Evolutionary conservation across 495 filamentous ascomycete genomes (phyloP), one percentile per base, ranked within the genome.

Genomic region (Pseudomonodictys pantanalensis): DNA sequence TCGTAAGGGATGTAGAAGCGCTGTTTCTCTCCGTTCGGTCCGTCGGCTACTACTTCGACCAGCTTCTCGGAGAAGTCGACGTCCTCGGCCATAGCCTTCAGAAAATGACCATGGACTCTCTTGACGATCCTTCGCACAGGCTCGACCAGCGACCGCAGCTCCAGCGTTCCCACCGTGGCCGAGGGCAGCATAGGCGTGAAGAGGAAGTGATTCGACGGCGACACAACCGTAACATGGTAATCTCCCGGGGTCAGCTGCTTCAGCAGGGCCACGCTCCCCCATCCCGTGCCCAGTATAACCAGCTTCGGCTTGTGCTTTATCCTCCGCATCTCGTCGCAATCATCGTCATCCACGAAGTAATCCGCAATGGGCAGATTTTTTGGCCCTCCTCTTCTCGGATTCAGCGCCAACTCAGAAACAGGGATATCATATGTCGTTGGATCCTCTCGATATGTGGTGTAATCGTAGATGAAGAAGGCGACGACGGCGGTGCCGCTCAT

Each of bases 121-220:
- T 81, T 74, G 23, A 96, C 80, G 48, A 97, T 93, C 9, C 88
- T 81, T 43, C 95, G 80, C 47, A 99, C 88, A 1, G 95, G 95
- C 73, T 99, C 95, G 18, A 96, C 88, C 61, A 99, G 74, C 23
- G 90, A 93, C 64, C 91, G 79, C 65, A 97, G 78, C 64, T 95
- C 93, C 55, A 99, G 73, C 0, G 95, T 99, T 0, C 95, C 95
- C 24, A 99, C 95, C 0, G 95, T 99, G 7, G 92, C 95, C 20
- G 89, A 92, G 1, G 95, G 95, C 20, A 99, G 78, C 89, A 99
- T 96, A 2, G 95, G 95, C 1, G 95, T 97, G 72, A 97, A 99
- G 33, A 97, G 73, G 75, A 99, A 99, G 75, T 97, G 95, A 64
- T 97, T 97, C 26, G 86, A 86, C 0, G 95, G 92, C 0, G 89